Percentiles rank a stretch among this genome's conserved stretches.
Conservation (phyloP, 2,329 filamentous ascomycete genomes). For the Stagonosporopsis chrysanthemi region DNA sequence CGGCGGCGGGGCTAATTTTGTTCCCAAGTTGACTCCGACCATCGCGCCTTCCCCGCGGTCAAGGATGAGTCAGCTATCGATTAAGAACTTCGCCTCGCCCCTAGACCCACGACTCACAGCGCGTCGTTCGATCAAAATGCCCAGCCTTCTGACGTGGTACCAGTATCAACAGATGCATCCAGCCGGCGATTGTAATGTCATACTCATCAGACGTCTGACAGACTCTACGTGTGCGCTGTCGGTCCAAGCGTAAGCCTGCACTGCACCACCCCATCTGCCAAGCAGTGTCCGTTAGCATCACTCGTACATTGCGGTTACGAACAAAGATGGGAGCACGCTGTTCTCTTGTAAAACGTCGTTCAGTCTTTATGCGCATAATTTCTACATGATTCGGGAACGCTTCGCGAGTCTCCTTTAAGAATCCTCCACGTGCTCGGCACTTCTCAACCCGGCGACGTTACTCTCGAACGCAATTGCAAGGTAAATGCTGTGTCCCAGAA, state of each 20-base stretch:
- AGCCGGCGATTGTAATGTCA: background rate
- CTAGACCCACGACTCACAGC: background rate
- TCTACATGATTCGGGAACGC: background rate
- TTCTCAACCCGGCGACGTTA: background rate
- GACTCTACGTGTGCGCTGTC: background rate
- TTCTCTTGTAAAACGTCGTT: background rate
- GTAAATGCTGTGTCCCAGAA: constrained; percentile 10
- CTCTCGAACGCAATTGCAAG: background rate
- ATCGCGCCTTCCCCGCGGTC: constrained; percentile 18
- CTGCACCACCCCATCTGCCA: background rate
- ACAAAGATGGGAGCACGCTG: background rate
- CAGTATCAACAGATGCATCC: background rate
- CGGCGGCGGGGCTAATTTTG: constrained; percentile 39
- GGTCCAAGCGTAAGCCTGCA: background rate
- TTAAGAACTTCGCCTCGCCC: constrained; percentile 8
- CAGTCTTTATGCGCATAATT: background rate
- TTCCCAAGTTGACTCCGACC: constrained; percentile 16
- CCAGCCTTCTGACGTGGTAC: background rate
- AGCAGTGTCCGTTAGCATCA: background rate
- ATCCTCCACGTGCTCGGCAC: background rate
- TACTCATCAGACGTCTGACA: background rate
- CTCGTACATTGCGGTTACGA: background rate
- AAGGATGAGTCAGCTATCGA: constrained; percentile 17
- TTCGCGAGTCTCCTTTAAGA: background rate
- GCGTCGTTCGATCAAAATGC: background rate